Evolutionary conservation across 257 asterid species (phyloP), one percentile per base, ranked within the genome.

Genomic region (Gynochthodes officinalis): DNA sequence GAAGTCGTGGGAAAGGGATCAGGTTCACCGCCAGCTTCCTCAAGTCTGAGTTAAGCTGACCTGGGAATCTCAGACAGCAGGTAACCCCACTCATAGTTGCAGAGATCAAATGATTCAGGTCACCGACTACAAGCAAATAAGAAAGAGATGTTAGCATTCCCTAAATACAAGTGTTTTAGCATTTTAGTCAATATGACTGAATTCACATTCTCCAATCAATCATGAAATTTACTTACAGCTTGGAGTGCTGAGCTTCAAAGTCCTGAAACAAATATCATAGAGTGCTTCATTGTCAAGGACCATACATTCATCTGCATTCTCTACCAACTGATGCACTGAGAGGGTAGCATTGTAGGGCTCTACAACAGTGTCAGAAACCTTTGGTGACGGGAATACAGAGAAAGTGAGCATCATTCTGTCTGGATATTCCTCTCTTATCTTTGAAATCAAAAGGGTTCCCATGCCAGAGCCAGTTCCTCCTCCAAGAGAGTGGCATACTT

Each of bases 341-440:
- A 91, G 96, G 30, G 97, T 91, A 28, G 97, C 97, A 21, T 91
- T 91, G 54, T 91, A 91, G 9, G 97, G 97, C 72, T 91, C 97
- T 14, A 91, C 97, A 5, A 91, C 97, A 44, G 97, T 91, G 84
- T 89, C 97, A 1, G 96, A 89, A 61, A 91, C 97, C 86, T 91
- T 91, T 0, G 97, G 97, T 46, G 97, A 91, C 44, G 97, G 97
- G 83, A 91, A 91, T 68, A 91, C 97, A 4, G 97, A 91, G 88
- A 91, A 91, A 15, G 97, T 91, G 64, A 91, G 97, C 97, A 91
- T 91, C 97, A 91, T 91, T 77, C 97, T 87, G 81, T 91, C 97
- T 9, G 97, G 97, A 76, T 91, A 91, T 77, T 91, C 97, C 86
- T 91, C 97, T 73, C 97, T 79, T 82, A 91, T 91, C 86, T 91